These are phyloP conservation scores for Trichoderma aggressivum DNA, from an alignment of 2,329 filamentous ascomycete genomes.

Conservation along the genomic window DNA sequence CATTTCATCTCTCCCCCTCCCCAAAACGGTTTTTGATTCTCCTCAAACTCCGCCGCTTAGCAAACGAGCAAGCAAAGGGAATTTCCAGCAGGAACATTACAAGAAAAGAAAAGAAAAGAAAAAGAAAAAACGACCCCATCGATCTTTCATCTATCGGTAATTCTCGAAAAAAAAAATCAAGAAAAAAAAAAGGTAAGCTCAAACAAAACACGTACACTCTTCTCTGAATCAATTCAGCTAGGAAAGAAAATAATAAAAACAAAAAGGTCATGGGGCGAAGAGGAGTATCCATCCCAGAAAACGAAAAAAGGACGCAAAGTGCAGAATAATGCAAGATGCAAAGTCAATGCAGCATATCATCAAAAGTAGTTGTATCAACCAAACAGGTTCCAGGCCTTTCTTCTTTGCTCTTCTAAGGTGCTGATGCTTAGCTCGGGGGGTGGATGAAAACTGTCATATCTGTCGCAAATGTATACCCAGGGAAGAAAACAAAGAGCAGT, in stretches of 20 bases:
- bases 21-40: background rate
- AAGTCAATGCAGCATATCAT: conserved; percentile 16
- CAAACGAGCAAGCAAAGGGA: background rate
- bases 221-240: background rate
- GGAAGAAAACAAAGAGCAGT: background rate
- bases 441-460: background rate
- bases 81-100: background rate
- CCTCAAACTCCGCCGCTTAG: conserved; percentile 1
- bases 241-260: background rate
- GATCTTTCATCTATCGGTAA: background rate
- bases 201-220: conserved; percentile 2
- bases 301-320: background rate
- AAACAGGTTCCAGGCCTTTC: conserved; percentile 4
- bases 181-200: background rate
- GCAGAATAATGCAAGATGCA: background rate
- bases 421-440: background rate
- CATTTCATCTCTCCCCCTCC: background rate
- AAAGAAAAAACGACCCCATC: background rate
- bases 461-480: background rate
- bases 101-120: background rate
- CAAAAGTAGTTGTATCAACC: conserved; percentile 7
- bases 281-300: background rate
- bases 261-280: background rate
- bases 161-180: background rate
- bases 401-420: conserved; percentile 14